phyloP scores from a whole-genome alignment of 495 filamentous ascomycete species.

The Xylaria castorea region DNA sequence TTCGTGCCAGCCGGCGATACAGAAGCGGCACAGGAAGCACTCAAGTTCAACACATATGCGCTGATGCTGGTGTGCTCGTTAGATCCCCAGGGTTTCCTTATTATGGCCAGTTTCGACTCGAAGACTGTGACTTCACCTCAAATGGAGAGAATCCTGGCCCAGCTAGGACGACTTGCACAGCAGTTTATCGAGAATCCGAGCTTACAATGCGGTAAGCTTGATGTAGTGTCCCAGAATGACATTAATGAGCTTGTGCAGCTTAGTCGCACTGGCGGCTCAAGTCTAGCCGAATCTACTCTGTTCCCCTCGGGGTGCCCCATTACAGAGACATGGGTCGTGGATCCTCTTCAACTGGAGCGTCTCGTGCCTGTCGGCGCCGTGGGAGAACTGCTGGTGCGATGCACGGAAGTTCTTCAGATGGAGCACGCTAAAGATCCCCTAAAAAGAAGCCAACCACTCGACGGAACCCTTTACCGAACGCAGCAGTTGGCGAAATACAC shows the following conservation, averaged over 20 bases:
- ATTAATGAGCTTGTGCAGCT: constrained; percentile 27
- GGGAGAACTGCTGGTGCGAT: constrained; percentile 52
- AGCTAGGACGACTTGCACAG: constrained; percentile 39
- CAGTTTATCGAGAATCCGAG: constrained; percentile 42
- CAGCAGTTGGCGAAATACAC: constrained; percentile 42
- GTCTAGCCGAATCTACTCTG: constrained; percentile 17
- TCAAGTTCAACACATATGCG: constrained; percentile 72
- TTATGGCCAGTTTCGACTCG: constrained; percentile 70
- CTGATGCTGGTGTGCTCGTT: constrained; percentile 69
- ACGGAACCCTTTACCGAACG: constrained; percentile 40
- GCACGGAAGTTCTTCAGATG: constrained; percentile 32
- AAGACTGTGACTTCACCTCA: constrained; percentile 42
- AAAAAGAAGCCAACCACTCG: constrained; percentile 25
- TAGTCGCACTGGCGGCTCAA: constrained; percentile 17
- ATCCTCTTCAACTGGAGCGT: constrained; percentile 43
- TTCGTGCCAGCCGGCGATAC: constrained; percentile 55
- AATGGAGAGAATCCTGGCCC: constrained; percentile 43
- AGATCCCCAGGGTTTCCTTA: constrained; percentile 59
- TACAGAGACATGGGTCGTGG: constrained; percentile 47
- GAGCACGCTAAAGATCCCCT: constrained; percentile 38
- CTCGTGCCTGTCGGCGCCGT: constrained; percentile 52
- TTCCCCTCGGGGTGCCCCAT: constrained; percentile 14
- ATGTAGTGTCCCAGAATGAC: constrained; percentile 36
- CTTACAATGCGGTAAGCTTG: constrained; percentile 37
- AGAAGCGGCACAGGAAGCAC: constrained; percentile 66